Evolutionary conservation across 352 stramenopile genomes (phyloP), one percentile per base, ranked within the genome.

Genomic region (Globisporangium alternatum): DNA sequence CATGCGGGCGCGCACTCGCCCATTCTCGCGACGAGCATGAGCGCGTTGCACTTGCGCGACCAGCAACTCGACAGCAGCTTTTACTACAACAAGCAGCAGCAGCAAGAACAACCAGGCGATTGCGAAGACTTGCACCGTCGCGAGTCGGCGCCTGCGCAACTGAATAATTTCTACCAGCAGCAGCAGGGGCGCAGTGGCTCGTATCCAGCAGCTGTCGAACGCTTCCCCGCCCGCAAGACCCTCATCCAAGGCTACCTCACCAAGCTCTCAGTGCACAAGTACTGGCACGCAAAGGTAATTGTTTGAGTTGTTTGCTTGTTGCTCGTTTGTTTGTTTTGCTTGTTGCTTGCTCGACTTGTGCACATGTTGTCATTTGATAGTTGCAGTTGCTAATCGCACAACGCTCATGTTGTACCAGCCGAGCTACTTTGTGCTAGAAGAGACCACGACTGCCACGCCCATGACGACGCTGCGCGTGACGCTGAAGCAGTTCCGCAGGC

Each of bases 361-460:
- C 47, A 33, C 21, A n/a, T 33, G 47, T 28, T 53, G 47, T 3
- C 13, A 5, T 12, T 21, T 7, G 25, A 25, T 13, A 53, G 12
- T 53, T 33, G 47, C 10, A 19, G 31, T 19, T 37, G 48, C 9
- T 55, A 19, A 55, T 37, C 25, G 15, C 4, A 19, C 21, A 30
- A 33, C 21, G 41, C 5, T n/a, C n/a, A 1, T 25, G 2, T 59
- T n/a, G 9, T 39, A 15, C 1, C 45, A 72, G 60, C 71, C 74
- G 6, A 76, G 51, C 7, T 91, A 88, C 56, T 91, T 88, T 56
- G 71, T 88, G 33, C 60, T 93, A 58, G 78, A 81, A 41, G 69
- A 86, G 56, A 60, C 48, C 5, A 9, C 41, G 17, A 47, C 41
- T 22, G 41, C 60, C 30, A 57, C 47, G n/a, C 25, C 25, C 41